Evolutionary conservation across 2,329 filamentous ascomycete species (phyloP), one percentile per base, ranked within the genome.

Genomic region (Aspergillus sp.): DNA sequence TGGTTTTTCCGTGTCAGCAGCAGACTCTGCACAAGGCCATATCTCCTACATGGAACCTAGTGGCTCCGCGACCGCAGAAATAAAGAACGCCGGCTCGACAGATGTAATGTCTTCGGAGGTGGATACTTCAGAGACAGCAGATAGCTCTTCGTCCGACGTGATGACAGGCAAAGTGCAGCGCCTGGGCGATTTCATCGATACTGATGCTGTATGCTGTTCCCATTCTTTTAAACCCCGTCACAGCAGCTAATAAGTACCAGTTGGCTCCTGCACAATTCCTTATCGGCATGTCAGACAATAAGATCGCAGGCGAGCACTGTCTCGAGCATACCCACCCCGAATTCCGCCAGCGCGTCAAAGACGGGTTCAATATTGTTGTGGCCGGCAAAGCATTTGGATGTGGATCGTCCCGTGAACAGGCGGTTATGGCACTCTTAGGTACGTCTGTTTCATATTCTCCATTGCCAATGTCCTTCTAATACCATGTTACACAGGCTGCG

Each of bases 131-230:
- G 11, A 36, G 27, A 30, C n/a, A 10, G 17, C 19, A 23, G 17
- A 21, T 13, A 8, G 27, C 27, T 30, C 17, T n/a, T 44, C 41
- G 2, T 44, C 41, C 8, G 41, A 23, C 39, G 58, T 64, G 6
- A 68, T 80, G 8, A 64, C 52, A 10, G 70, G 75, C 13, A 81
- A 74, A 58, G 66, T 81, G 2, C 73, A 80, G 32, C 64, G 62
- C 3, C 66, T 82, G 0, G 80, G 78, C 8, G 78, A 82, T 59
- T 80, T 80, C 49, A 74, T 82, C 55, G 78, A 82, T 59, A 82
- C 69, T 3, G 70, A 73, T 48, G 68, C 66, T 0, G 75, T 78
- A 71, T 47, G 72, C 64, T 13, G 2, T 6, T 2, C 32, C 30
- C 7, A 1, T 8, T 2, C 7, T 8, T 27, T 2, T 8, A 3